Base-by-base conservation (phyloP, 805 yeast species). In the Ogataea pini region DNA sequence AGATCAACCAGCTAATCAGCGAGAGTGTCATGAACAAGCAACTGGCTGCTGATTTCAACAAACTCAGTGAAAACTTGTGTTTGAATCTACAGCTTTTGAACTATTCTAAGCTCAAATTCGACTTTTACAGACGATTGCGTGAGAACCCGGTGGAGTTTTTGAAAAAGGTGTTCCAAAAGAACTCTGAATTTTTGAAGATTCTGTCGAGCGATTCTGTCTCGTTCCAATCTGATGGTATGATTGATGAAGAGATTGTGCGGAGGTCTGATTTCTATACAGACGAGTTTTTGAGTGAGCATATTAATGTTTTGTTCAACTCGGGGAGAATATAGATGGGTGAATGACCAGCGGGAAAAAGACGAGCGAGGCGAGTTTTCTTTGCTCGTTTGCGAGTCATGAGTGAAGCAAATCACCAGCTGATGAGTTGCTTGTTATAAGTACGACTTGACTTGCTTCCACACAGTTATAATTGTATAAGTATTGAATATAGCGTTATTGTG, bases 201-300 rank as follows among this genome's bases (percentile, higher is more conserved):
- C 75, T 94, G 54, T 79, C 89, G 50, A 90, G 96, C 55, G 98
- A 94, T 55, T 66, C 72, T 22, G 62, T 69, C 47, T 61, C 69
- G 2, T 62, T 57, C 44, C 69, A 67, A n/a, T 55, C 56, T 18
- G 64, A 61, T 24, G 70, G 68, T 18, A 36, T 58, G 19, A 52
- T 61, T 59, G 94, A 87, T 62, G 97, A 92, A 69, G 97, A 91
- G 63, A 74, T 80, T 17, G 96, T 89, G 4, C 82, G 99, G 71
- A 79, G 86, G 59, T 81, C 96, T 3, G 82, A 83, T 14, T 94
- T 85, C 68, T 94, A 86, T 68, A 80, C 82, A 36, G 91, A 89
- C 59, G 89, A 88, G 52, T 72, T 86, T 57, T 72, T 94, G 47
- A 78, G 80, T 52, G 94, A 90, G 58, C 90, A 89, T 60, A 75